phyloP scores from a whole-genome alignment of 768 basidiomycete genomes.

The Lactarius sanguifluus region DNA sequence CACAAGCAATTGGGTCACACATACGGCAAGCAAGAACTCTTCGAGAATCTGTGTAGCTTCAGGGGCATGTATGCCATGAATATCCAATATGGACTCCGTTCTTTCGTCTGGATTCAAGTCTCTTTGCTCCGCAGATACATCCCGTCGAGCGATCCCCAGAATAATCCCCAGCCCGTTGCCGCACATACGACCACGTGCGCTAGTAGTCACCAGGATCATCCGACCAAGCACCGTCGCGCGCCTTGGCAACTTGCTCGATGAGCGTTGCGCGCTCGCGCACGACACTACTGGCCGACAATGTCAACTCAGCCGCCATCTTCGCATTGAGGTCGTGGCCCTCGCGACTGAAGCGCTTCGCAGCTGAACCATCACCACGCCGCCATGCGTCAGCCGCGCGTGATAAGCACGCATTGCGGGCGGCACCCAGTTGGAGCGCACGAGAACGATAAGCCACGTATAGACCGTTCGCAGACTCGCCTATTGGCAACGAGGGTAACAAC shows the following conservation, averaged over 20 bases:
- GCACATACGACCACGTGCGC: slow-evolving; percentile 66
- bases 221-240: slow-evolving; percentile 69
- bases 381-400: slow-evolving; percentile 96
- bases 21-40: slow-evolving; percentile 81
- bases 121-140: slow-evolving; percentile 48
- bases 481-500: slow-evolving; percentile 84
- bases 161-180: slow-evolving; percentile 85
- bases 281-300: slow-evolving; percentile 77
- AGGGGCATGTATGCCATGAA: slow-evolving; percentile 91
- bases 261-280: slow-evolving; percentile 78
- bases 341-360: slow-evolving; percentile 90
- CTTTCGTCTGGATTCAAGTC: slow-evolving; percentile 81
- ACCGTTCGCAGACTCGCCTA: slow-evolving; percentile 74
- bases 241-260: slow-evolving; percentile 72
- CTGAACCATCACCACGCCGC: slow-evolving; percentile 92
- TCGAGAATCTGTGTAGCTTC: slow-evolving; percentile 92
- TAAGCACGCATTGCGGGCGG: slow-evolving; percentile 90
- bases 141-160: slow-evolving; percentile 77
- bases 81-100: slow-evolving; percentile 81
- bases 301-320: slow-evolving; percentile 87
- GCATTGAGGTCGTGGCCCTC: slow-evolving; percentile 94
- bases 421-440: slow-evolving; percentile 87
- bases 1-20: slow-evolving; percentile 36
- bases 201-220: slow-evolving; percentile 83
- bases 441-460: slow-evolving; percentile 90